Evolutionary conservation across 768 basidiomycete species (phyloP).

Genomic region (Boletus pseudo-olivaceus): DNA sequence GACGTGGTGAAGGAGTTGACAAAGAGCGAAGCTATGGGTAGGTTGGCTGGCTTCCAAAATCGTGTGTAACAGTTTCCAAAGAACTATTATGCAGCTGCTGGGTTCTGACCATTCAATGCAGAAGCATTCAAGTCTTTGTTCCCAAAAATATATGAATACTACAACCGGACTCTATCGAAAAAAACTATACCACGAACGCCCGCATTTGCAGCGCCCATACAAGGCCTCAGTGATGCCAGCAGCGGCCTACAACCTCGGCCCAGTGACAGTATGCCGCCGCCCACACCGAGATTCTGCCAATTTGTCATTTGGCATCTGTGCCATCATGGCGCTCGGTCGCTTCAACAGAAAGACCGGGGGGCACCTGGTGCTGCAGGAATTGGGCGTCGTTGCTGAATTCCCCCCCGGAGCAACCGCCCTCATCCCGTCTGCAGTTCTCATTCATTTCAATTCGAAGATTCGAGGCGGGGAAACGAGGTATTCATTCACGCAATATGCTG

Average conservation of each 20-base stretch:
- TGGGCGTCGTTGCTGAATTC: not conserved
- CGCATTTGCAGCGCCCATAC: not conserved
- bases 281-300: conserved; percentile 1
- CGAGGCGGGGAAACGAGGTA: not conserved
- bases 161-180: no score
- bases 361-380: not conserved
- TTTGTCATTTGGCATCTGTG: conserved; percentile 3
- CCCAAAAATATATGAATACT: no score
- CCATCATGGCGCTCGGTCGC: not conserved
- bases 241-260: not conserved
- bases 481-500: conserved; percentile 4
- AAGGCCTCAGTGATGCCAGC: not conserved
- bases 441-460: not conserved
- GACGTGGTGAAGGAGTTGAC: no score
- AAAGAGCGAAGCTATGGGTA: no score
- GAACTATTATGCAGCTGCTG: no score
- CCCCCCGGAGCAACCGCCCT: not conserved
- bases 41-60: no score
- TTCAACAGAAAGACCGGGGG: not conserved
- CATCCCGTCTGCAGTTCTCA: not conserved
- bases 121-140: no score
- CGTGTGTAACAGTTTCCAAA: no score
- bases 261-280: not conserved
- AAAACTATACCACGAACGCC: no score
- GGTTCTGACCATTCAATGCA: no score